Evolutionary conservation across 371 early-diverging fungal genomes (phyloP), one percentile per base, ranked within the genome.

Genomic region (Mucor lusitanicus): DNA sequence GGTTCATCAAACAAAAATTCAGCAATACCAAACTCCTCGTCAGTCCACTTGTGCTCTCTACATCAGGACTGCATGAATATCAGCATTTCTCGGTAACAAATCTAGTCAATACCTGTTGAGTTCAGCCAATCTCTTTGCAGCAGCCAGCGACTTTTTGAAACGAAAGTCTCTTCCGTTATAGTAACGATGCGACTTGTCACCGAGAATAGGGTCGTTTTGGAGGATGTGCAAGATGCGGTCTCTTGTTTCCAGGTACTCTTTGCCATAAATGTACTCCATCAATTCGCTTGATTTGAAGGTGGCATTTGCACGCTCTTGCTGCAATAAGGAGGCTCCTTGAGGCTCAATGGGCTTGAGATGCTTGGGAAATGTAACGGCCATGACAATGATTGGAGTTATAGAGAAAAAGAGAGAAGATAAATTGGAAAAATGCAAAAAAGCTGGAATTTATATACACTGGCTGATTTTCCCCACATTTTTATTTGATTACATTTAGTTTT

Each of bases 111-210:
- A 79, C 85, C 75, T 77, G n/a, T 73, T 55, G 12, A 88, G 68
- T 56, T 85, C 79, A 33, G 76, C 83, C 28, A 86, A 63, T 23
- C 85, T 79, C 35, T 80, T 76, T n/a, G 84, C 85, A 65, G 80
- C 80, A 33, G 63, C 76, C 32, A 87, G 63, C 33, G 86, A 78
- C 37, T 80, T 72, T 28, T 77, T 70, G 62, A 87, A 86, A 8
- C 83, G 83, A 7, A 84, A 71, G 17, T 79, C 79, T 48, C 88
- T 77, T 21, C 86, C 87, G 54, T 71, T 68, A 67, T 78, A 88
- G 56, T 84, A 86, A 30, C 87, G 82, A 61, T 87, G 71, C 9
- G 79, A 79, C 70, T 88, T 88, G 64, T 88, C 87, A 15, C 76
- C 65, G 9, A 88, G 66, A 0, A 81, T 70, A 12, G 88, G 83